A percentile compares a stretch with the other conserved stretches of the same genome.
These are phyloP conservation scores for Chenopodium album DNA, from an alignment of 148 eudicot species.

Conservation along the genomic window DNA sequence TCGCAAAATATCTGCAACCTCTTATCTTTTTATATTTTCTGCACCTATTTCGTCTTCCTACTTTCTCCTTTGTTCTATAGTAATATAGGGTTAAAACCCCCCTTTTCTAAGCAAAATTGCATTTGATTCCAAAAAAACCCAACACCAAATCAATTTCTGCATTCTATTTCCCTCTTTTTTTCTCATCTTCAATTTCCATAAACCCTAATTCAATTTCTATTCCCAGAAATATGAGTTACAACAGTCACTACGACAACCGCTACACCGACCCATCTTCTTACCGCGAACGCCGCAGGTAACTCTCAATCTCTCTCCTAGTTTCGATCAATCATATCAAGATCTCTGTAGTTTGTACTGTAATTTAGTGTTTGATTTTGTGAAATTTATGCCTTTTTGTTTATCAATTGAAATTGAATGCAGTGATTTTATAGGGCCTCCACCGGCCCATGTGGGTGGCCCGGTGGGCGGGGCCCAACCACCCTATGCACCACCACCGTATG, in stretches of 20 bases:
- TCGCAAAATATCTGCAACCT: too few species aligned
- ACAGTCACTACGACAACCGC: conserved; percentile 56
- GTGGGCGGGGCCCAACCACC: too few species aligned
- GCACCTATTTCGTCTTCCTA: not conserved
- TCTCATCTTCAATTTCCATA: not conserved
- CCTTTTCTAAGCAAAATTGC: not conserved
- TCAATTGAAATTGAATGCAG: conserved; percentile 40
- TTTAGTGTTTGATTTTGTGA: not conserved
- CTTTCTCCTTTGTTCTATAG: not conserved
- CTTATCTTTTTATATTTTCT: not conserved
- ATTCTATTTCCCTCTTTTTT: too few species aligned
- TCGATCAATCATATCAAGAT: not conserved
- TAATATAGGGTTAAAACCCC: too few species aligned
- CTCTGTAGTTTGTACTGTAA: not conserved
- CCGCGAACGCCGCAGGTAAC: conserved; percentile 90
- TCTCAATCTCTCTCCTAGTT: not conserved
- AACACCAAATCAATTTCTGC: not conserved
- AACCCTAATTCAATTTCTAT: conserved; percentile 9
- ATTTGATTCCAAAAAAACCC: not conserved
- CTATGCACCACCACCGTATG: conserved; percentile 18
- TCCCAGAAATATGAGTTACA: conserved; percentile 25
- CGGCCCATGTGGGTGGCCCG: conserved; percentile 23
- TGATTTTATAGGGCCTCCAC: conserved; percentile 66
- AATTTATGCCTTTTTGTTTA: not conserved
- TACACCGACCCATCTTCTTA: conserved; percentile 65